These are phyloP conservation scores for Camellia japonica DNA, from an alignment of 148 eudicot genomes.

Conservation along the genomic window DNA sequence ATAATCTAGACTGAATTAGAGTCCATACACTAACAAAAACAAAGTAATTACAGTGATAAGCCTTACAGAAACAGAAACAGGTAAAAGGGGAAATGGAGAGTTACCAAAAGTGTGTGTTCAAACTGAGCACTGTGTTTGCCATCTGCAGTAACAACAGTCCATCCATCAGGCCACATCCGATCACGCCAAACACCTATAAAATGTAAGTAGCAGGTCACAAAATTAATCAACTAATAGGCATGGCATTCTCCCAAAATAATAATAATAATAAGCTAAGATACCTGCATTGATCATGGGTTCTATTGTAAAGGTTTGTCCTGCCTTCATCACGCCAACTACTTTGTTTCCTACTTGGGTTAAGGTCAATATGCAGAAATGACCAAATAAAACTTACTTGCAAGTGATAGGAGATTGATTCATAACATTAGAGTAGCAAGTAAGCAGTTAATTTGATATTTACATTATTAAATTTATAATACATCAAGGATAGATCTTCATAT, in stretches of 20 bases:
- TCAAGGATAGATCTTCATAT: neutral
- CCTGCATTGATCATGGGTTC: slow-evolving; percentile 97
- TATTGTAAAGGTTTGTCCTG: slow-evolving; percentile 90
- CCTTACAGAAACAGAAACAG: neutral
- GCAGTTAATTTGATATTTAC: neutral
- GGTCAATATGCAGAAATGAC: slow-evolving; percentile 23
- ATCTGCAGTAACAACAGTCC: slow-evolving; percentile 95
- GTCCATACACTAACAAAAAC: no score
- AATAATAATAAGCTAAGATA: neutral
- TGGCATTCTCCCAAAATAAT: no score
- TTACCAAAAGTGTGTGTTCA: slow-evolving; percentile 90
- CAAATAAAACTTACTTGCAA: neutral
- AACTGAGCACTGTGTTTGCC: slow-evolving; percentile 98
- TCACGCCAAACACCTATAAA: slow-evolving; percentile 86
- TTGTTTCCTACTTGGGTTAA: slow-evolving; percentile 76
- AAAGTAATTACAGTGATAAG: neutral
- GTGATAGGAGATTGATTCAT: neutral
- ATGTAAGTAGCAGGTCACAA: neutral
- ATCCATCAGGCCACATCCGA: slow-evolving; percentile 99
- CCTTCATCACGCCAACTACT: slow-evolving; percentile 97
- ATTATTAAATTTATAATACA: neutral
- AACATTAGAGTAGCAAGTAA: neutral
- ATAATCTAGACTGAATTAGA: no score
- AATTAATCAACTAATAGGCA: neutral
- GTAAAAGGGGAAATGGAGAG: neutral